Evolutionary conservation across 2,329 filamentous ascomycete species (phyloP), one percentile per base, ranked within the genome.

Genomic region (Spiromastix sp.): DNA sequence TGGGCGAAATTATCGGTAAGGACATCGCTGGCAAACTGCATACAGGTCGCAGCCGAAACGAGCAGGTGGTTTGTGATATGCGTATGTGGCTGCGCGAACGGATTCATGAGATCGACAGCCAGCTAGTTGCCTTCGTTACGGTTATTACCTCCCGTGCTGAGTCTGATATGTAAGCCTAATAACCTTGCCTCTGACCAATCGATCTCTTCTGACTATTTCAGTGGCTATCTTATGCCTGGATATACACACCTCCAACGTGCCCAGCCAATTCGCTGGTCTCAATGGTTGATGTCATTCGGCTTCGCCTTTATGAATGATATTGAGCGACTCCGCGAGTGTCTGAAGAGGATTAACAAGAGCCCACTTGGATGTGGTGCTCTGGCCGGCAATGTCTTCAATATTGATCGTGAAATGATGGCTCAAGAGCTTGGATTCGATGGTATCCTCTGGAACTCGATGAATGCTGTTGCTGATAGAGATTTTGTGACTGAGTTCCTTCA

Each of bases 1-100:
- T 85, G 2, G 81, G 83, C 33, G 86, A 94, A 66, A 72, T 94
- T 42, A 87, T 94, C 43, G 85, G 86, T 50, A 87, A 82, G 58
- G 75, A 85, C 17, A 77, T 83, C 38, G 85, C 80, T 1, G 85
- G 87, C 15, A 94, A 94, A 66, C 73, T 95, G 39, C 87, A 95
- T 62, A 94, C 86, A 32, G 80, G 80, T 28, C 79, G 87, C 34
- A 87, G 81, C 57, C 74, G 86, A 48, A 94, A 94, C 53, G 86
- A 95, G 62, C 86, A 94, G 63, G 77, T 93, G 37, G 85, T 79
- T 31, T 86, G 80, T 15, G 85, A 93, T 51, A 89, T 94, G 82
- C 79, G 85, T 42, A 67, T 94, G 57, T 95, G 85, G 85, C 63
- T 93, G 43, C 72, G 85, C 28, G 79, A 87, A 44, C 71, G 81